Conservation (phyloP, 768 basidiomycete species). For the Suillus lakei region DNA sequence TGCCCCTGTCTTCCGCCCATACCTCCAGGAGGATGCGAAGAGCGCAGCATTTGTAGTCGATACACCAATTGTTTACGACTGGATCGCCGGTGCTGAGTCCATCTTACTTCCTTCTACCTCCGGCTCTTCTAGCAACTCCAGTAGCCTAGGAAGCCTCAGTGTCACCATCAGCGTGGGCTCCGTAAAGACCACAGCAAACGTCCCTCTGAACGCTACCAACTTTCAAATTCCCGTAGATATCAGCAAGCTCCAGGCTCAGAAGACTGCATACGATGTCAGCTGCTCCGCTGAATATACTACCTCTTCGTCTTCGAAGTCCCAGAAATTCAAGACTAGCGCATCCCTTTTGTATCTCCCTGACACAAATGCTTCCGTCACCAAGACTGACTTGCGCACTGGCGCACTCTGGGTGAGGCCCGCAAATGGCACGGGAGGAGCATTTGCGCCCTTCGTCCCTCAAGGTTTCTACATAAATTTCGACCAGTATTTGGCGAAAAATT, state of each 20-base stretch:
- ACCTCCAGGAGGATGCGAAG: slow-evolving; percentile 45
- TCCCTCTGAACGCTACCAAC: slow-evolving; percentile 45
- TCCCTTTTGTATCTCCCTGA: slow-evolving; percentile 47
- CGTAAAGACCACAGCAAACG: slow-evolving; percentile 25
- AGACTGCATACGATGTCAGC: slow-evolving; percentile 34
- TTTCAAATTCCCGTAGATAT: slow-evolving; percentile 41
- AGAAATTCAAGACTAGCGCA: slow-evolving; percentile 36
- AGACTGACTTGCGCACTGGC: slow-evolving; percentile 52
- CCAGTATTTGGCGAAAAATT: slow-evolving; percentile 54
- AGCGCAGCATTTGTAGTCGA: slow-evolving; percentile 40
- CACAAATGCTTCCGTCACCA: slow-evolving; percentile 45
- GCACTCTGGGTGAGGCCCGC: slow-evolving; percentile 45
- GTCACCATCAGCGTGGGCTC: slow-evolving; percentile 39
- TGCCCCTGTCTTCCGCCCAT: slow-evolving; percentile 50
- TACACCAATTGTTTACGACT: slow-evolving; percentile 39
- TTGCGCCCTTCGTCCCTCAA: slow-evolving; percentile 60
- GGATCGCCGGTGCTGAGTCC: slow-evolving; percentile 39
- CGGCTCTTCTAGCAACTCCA: not conserved
- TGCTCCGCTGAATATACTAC: slow-evolving; percentile 38
- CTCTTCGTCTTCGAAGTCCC: slow-evolving; percentile 5
- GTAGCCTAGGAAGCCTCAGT: slow-evolving; percentile 16
- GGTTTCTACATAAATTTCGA: slow-evolving; percentile 76
- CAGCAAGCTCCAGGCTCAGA: slow-evolving; percentile 30
- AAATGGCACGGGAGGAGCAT: slow-evolving; percentile 21
- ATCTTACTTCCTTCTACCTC: slow-evolving; percentile 26